phyloP scores from a whole-genome alignment of 306 rosid genomes.

The Quercus parvula region DNA sequence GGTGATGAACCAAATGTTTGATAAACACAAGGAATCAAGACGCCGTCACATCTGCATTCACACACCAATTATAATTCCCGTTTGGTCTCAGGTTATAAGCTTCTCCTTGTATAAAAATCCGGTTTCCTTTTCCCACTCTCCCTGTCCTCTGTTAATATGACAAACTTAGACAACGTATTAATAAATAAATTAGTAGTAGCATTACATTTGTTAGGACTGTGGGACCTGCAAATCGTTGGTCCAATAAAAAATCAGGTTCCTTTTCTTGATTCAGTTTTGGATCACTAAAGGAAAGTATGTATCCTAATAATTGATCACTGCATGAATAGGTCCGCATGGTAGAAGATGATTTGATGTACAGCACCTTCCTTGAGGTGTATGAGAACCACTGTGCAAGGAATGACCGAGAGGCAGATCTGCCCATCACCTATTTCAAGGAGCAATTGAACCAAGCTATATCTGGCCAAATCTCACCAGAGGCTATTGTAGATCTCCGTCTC shows the following conservation, averaged over 20 bases:
- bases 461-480: slow-evolving; percentile 85
- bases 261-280: slow-evolving; percentile 1
- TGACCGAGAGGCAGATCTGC: slow-evolving; percentile 93
- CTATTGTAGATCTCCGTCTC: slow-evolving; percentile 89
- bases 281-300: background rate
- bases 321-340: slow-evolving; percentile 92
- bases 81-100: slow-evolving; percentile 92
- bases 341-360: slow-evolving; percentile 98
- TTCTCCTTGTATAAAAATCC: background rate
- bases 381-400: slow-evolving; percentile 98
- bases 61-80: slow-evolving; percentile 97
- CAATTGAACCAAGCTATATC: slow-evolving; percentile 92
- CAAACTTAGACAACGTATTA: background rate
- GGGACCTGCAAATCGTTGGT: background rate
- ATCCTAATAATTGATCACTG: slow-evolving; percentile 2
- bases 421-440: slow-evolving; percentile 94
- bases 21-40: slow-evolving; percentile 98
- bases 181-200: background rate
- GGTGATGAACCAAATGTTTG: slow-evolving; percentile 99
- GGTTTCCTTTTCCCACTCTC: background rate
- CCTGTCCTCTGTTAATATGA: background rate
- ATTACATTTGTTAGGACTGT: background rate
- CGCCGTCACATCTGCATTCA: slow-evolving; percentile 95
- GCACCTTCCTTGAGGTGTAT: slow-evolving; percentile 98
- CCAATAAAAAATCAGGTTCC: background rate